These are phyloP conservation scores for Endocalyx cinctus DNA, from an alignment of 2,329 filamentous ascomycete species.

Conservation along the genomic window DNA sequence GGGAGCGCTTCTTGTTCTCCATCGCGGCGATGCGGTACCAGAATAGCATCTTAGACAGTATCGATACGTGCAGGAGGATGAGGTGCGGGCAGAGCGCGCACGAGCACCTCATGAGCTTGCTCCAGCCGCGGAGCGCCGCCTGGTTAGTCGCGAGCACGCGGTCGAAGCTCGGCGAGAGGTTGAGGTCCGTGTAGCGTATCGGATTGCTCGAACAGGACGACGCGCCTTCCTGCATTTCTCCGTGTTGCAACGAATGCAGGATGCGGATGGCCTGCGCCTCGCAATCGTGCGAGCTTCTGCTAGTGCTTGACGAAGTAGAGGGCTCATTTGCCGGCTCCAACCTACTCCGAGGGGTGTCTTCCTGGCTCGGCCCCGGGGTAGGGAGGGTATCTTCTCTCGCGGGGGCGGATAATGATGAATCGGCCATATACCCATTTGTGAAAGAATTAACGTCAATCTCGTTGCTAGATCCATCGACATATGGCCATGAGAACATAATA, in stretches of 20 bases:
- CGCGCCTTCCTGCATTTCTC: not conserved
- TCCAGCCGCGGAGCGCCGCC: conserved; percentile 5
- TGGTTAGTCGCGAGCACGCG: conserved; percentile 7
- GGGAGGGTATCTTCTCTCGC: too few relatives aligned
- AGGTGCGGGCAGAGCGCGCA: conserved; percentile 8
- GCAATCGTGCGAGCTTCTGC: too few relatives aligned
- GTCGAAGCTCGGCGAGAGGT: conserved; percentile 7
- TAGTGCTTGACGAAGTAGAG: too few relatives aligned
- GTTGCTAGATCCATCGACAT: too few relatives aligned
- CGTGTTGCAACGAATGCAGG: conserved; percentile 6
- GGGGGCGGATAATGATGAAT: too few relatives aligned
- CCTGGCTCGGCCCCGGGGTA: too few relatives aligned
- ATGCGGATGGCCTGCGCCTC: conserved; percentile 7
- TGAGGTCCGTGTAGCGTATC: conserved; percentile 3
- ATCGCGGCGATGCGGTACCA: conserved; percentile 9
- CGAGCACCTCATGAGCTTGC: conserved; percentile 7
- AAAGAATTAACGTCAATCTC: too few relatives aligned
- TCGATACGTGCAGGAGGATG: conserved; percentile 8
- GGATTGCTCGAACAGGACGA: conserved; percentile 7
- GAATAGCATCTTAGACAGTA: conserved; percentile 9
- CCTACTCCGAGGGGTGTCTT: too few relatives aligned
- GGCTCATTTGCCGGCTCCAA: too few relatives aligned
- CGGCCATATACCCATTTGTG: too few relatives aligned
- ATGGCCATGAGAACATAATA: too few relatives aligned
- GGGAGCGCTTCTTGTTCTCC: not conserved